Evolutionary conservation across 495 filamentous ascomycete genomes (phyloP).

Genomic region (Astrothelium subdiscretum): DNA sequence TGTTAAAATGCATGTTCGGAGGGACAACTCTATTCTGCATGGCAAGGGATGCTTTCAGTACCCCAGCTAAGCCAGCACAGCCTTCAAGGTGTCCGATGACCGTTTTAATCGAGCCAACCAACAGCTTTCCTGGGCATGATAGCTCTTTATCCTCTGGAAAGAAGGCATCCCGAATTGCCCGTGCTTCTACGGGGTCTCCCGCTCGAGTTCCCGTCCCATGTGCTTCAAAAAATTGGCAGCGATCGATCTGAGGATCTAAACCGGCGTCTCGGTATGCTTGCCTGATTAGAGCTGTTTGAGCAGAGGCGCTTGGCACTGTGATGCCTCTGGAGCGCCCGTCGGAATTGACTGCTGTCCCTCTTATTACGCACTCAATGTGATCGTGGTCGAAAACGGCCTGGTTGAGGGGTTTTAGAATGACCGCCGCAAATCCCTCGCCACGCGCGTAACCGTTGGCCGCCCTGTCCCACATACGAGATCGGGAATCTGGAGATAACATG

Average conservation of each 20-base stretch:
- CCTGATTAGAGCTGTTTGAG: slow-evolving; percentile 29
- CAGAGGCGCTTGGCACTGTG: slow-evolving; percentile 26
- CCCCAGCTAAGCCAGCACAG: slow-evolving; percentile 4
- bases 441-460: neutral
- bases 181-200: slow-evolving; percentile 2
- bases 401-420: neutral
- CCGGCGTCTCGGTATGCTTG: slow-evolving; percentile 27
- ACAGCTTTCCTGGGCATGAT: neutral
- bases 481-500: neutral
- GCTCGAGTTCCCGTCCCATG: slow-evolving; percentile 6
- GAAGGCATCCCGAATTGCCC: slow-evolving; percentile 30
- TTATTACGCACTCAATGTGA: neutral
- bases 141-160: neutral
- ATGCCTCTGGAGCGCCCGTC: slow-evolving; percentile 31
- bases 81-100: slow-evolving; percentile 6
- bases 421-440: neutral
- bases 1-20: slow-evolving; percentile 5
- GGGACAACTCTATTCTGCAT: slow-evolving; percentile 1
- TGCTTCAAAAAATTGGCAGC: slow-evolving; percentile 4
- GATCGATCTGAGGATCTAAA: slow-evolving; percentile 19
- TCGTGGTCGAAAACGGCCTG: neutral
- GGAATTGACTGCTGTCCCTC: slow-evolving; percentile 19
- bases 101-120: slow-evolving; percentile 3
- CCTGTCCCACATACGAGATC: neutral
- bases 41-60: slow-evolving; percentile 2